A percentile compares a stretch with the other conserved stretches of the same genome.
These are phyloP conservation scores for Rhododendron ferrugineum DNA, from an alignment of 148 eudicot species.

Conservation along the genomic window DNA sequence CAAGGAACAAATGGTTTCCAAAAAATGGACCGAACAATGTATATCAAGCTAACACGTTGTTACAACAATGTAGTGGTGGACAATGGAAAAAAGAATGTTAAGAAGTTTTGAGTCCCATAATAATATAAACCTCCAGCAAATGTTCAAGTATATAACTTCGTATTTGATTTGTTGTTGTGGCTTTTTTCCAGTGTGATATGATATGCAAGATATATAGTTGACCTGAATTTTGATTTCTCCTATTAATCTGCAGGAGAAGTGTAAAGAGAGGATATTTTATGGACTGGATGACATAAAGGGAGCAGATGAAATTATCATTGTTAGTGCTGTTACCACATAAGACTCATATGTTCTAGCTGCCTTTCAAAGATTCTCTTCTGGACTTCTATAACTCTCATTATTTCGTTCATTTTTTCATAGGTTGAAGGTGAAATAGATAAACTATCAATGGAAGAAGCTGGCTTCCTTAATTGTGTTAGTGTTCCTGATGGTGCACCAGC, in stretches of 20 bases:
- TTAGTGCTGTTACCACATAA: slow-evolving; percentile 14
- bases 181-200: background rate
- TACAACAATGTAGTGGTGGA: background rate
- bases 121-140: background rate
- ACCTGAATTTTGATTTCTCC: background rate
- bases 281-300: slow-evolving; percentile 45
- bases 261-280: slow-evolving; percentile 35
- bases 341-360: background rate
- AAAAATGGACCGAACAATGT: background rate
- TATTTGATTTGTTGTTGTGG: background rate
- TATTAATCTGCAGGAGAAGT: slow-evolving; percentile 28
- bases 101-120: background rate
- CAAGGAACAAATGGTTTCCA: background rate
- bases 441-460: slow-evolving; percentile 53
- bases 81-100: background rate
- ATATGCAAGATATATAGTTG: background rate
- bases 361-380: background rate
- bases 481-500: slow-evolving; percentile 59
- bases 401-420: slow-evolving; percentile 15
- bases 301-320: slow-evolving; percentile 43
- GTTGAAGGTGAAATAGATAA: slow-evolving; percentile 63
- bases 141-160: background rate
- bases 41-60: background rate
- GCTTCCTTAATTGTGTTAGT: slow-evolving; percentile 40
- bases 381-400: background rate